Conservation (phyloP, 2,329 filamentous ascomycete species). For the Leptographium lundbergii region DNA sequence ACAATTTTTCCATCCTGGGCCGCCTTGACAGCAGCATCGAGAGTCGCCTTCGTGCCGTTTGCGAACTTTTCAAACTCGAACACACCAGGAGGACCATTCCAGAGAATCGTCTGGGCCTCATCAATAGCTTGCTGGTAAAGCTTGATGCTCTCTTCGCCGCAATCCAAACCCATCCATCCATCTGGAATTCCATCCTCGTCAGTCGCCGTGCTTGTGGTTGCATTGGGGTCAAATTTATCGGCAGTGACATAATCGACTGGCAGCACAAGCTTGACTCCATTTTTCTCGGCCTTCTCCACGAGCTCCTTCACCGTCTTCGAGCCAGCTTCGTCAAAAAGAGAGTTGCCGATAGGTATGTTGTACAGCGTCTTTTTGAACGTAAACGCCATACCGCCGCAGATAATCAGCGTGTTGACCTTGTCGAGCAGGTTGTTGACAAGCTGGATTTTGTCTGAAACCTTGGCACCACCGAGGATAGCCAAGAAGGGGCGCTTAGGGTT, state of each 20-base stretch:
- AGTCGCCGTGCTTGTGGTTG: conserved; percentile 66
- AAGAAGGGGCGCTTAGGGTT: conserved; percentile 90
- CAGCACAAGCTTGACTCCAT: conserved; percentile 89
- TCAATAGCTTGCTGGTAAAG: conserved; percentile 80
- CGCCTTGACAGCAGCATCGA: conserved; percentile 76
- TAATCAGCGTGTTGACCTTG: conserved; percentile 93
- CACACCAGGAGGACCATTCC: conserved; percentile 95
- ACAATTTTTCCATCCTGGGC: conserved; percentile 74
- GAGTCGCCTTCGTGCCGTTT: conserved; percentile 78
- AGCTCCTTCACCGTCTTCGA: conserved; percentile 81
- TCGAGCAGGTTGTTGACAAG: conserved; percentile 97
- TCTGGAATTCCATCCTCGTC: conserved; percentile 86
- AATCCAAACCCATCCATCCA: conserved; percentile 97
- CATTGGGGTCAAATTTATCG: conserved; percentile 85
- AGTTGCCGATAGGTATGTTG: conserved; percentile 78
- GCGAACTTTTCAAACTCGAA: conserved; percentile 97
- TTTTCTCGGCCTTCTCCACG: conserved; percentile 90
- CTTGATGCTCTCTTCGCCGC: conserved; percentile 76
- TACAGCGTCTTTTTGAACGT: conserved; percentile 99
- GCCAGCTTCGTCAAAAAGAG: conserved; percentile 85
- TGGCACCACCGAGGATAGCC: conserved; percentile 93
- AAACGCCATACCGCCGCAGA: conserved; percentile 97
- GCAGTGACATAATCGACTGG: conserved; percentile 93
- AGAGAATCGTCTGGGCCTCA: conserved; percentile 90
- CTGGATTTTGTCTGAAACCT: conserved; percentile 99